phyloP scores from a whole-genome alignment of 148 eudicot species.

The Rhododendron williamsianum region DNA sequence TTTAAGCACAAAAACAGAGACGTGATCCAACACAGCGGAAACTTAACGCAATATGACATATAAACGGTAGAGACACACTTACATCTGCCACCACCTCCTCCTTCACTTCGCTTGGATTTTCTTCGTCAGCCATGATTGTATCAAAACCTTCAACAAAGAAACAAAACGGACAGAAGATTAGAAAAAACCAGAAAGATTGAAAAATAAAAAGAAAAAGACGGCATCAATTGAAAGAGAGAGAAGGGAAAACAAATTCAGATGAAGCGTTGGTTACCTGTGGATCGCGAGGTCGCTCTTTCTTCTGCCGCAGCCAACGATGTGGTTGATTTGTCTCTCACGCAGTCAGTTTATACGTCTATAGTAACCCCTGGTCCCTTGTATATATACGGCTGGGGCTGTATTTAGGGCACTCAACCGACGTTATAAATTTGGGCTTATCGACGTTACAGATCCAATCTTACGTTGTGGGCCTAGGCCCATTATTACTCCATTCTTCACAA shows the following conservation, averaged over 20 bases:
- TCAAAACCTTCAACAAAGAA: not conserved
- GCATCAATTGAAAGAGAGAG: too few species aligned
- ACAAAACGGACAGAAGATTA: too few species aligned
- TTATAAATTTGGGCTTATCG: not conserved
- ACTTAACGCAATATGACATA: not conserved
- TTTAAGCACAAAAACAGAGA: not conserved
- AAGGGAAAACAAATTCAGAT: not conserved
- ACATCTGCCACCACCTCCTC: slow-evolving; percentile 39
- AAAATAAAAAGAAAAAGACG: too few species aligned
- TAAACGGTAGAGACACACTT: not conserved
- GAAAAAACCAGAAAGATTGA: too few species aligned
- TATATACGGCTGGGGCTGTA: not conserved
- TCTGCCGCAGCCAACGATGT: not conserved
- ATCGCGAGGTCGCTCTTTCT: not conserved
- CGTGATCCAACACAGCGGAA: not conserved
- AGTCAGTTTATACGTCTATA: too few species aligned
- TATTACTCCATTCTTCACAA: too few species aligned
- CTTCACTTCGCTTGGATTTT: slow-evolving; percentile 21
- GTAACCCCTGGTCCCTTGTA: too few species aligned
- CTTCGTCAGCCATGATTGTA: slow-evolving; percentile 42
- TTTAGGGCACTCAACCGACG: not conserved
- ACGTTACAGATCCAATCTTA: not conserved
- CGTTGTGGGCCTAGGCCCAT: not conserved
- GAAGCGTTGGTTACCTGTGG: not conserved
- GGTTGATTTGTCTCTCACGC: not conserved